These are phyloP conservation scores for Brassica cretica DNA, from an alignment of 345 rosid genomes.

Conservation along the genomic window DNA sequence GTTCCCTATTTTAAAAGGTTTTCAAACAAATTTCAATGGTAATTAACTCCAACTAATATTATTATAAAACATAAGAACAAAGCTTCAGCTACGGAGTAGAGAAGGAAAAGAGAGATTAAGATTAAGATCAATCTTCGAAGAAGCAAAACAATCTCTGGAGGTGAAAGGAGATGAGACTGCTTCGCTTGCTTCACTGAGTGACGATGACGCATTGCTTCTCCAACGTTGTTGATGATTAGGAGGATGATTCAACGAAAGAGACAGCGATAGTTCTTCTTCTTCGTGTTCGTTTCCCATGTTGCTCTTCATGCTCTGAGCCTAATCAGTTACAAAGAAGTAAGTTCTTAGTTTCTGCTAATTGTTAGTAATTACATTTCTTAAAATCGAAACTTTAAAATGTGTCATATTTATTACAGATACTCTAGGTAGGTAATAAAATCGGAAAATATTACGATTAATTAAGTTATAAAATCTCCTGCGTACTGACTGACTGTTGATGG, in stretches of 20 bases:
- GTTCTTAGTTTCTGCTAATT: neutral
- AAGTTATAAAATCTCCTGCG: neutral
- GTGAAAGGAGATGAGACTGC: slow-evolving; percentile 35
- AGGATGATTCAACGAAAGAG: slow-evolving; percentile 33
- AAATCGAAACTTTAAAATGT: neutral
- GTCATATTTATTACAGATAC: neutral
- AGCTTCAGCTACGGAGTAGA: slow-evolving; percentile 28
- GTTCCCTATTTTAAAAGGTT: neutral
- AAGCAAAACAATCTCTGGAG: slow-evolving; percentile 37
- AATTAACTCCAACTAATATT: slow-evolving; percentile 12
- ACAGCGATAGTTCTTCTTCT: slow-evolving; percentile 26
- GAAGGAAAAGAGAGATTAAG: slow-evolving; percentile 41
- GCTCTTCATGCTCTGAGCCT: slow-evolving; percentile 26
- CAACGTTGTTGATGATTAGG: slow-evolving; percentile 19
- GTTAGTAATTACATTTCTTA: neutral
- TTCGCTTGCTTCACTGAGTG: slow-evolving; percentile 35
- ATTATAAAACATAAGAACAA: neutral
- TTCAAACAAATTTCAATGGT: slow-evolving; percentile 13
- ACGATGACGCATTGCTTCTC: slow-evolving; percentile 38
- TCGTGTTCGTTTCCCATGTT: slow-evolving; percentile 18
- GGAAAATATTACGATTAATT: slow-evolving; percentile 4
- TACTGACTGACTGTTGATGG: neutral
- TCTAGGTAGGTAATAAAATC: neutral
- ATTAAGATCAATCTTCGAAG: slow-evolving; percentile 39
- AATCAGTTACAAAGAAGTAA: slow-evolving; percentile 4